Conservation (phyloP, 2,329 filamentous ascomycete genomes). For the Calycina herbarum region DNA sequence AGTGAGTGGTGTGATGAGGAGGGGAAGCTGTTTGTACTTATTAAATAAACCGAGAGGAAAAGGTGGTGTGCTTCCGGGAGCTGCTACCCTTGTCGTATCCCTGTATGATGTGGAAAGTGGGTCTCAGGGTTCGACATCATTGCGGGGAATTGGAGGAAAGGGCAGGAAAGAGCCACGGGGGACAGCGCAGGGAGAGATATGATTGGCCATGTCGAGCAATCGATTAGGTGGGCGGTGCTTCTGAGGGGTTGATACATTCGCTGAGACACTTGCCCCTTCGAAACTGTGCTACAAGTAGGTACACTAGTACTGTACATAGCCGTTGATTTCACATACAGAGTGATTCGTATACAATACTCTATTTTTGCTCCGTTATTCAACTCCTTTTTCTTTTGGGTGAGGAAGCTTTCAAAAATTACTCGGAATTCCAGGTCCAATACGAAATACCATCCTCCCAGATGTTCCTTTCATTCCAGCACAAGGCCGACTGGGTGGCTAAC, state of each 20-base stretch:
- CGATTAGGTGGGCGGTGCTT: not conserved
- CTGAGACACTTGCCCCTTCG: not conserved
- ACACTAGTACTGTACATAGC: not conserved
- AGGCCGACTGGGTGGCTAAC: slow-evolving; percentile 1
- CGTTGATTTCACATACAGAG: not conserved
- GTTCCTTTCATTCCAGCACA: not conserved
- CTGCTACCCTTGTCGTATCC: not conserved
- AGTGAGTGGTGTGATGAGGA: not conserved
- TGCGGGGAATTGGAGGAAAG: not conserved
- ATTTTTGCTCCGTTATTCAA: not conserved
- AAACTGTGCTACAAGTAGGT: not conserved
- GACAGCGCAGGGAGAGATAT: not conserved
- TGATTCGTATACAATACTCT: not conserved
- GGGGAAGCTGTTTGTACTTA: not conserved
- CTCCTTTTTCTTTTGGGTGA: not conserved
- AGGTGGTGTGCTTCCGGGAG: not conserved
- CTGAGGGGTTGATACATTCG: not conserved
- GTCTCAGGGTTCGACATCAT: not conserved
- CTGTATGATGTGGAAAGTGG: not conserved
- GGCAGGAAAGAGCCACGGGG: not conserved
- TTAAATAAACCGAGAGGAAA: not conserved
- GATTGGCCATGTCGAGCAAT: not conserved
- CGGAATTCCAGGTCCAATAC: not conserved
- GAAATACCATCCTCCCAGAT: not conserved
- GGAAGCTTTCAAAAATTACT: not conserved